Conservation (phyloP, 805 yeast species). For the Ogataea paradorogensis region DNA sequence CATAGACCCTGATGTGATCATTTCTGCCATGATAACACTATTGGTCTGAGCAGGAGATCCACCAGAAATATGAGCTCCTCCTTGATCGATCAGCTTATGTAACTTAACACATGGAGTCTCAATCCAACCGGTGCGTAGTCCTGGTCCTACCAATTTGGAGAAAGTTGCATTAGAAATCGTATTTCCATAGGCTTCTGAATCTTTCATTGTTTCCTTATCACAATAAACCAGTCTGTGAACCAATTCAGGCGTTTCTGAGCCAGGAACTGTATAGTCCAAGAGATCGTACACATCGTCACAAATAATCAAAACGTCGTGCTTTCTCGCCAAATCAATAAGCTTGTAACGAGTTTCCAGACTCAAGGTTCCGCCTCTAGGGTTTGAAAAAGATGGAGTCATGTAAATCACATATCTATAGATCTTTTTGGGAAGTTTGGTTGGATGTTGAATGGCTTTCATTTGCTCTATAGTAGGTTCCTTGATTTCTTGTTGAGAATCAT, state of each 20-base stretch:
- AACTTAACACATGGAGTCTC: constrained; percentile 59
- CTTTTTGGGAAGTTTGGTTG: constrained; percentile 44
- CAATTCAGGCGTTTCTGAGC: constrained; percentile 7
- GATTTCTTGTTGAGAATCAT: constrained; percentile 32
- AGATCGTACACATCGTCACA: constrained; percentile 84
- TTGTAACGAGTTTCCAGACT: constrained; percentile 46
- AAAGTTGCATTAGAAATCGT: constrained; percentile 74
- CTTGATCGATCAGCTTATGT: constrained; percentile 55
- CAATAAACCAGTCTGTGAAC: constrained; percentile 50
- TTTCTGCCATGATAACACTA: constrained; percentile 60
- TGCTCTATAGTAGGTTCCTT: constrained; percentile 23
- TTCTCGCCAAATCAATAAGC: constrained; percentile 64
- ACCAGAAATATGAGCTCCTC: constrained; percentile 81
- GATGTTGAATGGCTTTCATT: constrained; percentile 34
- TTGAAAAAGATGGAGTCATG: constrained; percentile 74
- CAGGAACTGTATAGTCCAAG: constrained; percentile 45
- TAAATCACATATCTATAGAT: constrained; percentile 68
- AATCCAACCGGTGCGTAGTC: constrained; percentile 82
- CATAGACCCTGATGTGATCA: constrained; percentile 52
- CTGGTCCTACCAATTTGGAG: constrained; percentile 80
- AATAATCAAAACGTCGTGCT: constrained; percentile 67
- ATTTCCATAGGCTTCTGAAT: constrained; percentile 52
- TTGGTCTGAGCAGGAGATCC: constrained; percentile 81
- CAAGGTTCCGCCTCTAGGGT: constrained; percentile 74
- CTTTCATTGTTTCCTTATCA: constrained; percentile 51